Conservation (phyloP, 805 yeast genomes). For the Starmerella asiatica region DNA sequence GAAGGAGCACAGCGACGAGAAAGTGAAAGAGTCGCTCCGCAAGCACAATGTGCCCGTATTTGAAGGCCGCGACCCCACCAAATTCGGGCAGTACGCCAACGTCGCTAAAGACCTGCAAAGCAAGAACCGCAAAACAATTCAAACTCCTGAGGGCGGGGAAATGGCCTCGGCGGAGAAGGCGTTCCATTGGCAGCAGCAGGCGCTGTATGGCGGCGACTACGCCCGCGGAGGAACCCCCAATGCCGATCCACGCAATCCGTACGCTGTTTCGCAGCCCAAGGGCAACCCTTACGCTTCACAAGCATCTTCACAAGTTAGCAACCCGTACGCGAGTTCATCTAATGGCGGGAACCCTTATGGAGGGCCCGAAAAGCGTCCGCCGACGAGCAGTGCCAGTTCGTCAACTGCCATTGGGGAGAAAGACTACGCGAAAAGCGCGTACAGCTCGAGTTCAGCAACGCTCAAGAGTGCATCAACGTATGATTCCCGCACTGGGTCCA, state of each 20-base stretch:
- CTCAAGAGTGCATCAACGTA: no score
- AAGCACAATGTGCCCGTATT: conserved; percentile 34
- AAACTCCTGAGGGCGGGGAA: conserved; percentile 14
- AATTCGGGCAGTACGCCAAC: conserved; percentile 38
- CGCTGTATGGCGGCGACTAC: conserved; percentile 18
- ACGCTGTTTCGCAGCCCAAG: conserved; percentile 16
- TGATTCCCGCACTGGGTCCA: no score
- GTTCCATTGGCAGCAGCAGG: conserved; percentile 18
- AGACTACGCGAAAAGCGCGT: no score
- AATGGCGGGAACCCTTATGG: no score
- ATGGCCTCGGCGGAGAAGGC: conserved; percentile 17
- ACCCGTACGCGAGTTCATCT: conserved; percentile 1
- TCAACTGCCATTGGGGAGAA: no score
- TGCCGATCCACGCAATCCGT: conserved; percentile 14
- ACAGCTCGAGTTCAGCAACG: no score
- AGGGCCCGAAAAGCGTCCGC: no score
- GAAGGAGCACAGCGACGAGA: conserved; percentile 39
- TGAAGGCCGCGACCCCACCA: conserved; percentile 31
- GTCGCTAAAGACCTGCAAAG: conserved; percentile 35
- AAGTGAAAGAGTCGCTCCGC: conserved; percentile 32
- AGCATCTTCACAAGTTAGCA: background rate
- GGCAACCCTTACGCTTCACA: conserved; percentile 20
- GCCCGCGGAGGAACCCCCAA: conserved; percentile 10
- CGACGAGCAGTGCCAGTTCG: no score
- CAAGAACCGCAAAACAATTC: conserved; percentile 13